Base-by-base conservation (phyloP, 1,284 basidiomycete species). In the Trametes polyzona region DNA sequence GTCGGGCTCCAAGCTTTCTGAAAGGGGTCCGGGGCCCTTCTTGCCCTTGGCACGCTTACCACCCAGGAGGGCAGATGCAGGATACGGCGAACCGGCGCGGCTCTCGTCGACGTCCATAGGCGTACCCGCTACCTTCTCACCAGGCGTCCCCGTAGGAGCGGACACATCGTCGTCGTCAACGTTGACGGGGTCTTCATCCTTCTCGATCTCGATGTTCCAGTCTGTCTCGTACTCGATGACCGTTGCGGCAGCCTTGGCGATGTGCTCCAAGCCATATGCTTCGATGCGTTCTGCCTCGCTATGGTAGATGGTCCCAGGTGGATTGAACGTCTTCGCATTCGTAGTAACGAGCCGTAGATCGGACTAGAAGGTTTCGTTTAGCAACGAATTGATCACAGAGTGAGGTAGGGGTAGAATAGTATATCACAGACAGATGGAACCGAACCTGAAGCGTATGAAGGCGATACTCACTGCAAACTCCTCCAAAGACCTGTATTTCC, bases 161-260 rank as follows among this genome's bases (percentile, higher is more conserved):
- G 52, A 48, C 7, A 16, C 33, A 16, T 55, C 53, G 27, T 71
- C 68, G 14, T 69, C 67, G 8, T 75, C 74, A 11, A 76, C 79
- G 23, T 81, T 79, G n/a, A 79, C 73, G 9, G 75, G 73, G 16
- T 84, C 81, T 23, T 87, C 87, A 43, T 90, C 88, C 39, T 79
- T 81, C 64, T 90, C 88, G n/a, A 88, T 76, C 55, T 90, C 88
- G 54, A 91, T 87, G 62, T 89, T 90, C 89, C 89, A 92, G 68
- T 92, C 87, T 0, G 86, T 83, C 72, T 91, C 89, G 68, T 86
- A 88, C 55, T 90, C 88, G 59, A 91, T 88, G 40, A 92, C 88
- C 16, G 82, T 87, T 0, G 81, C 74, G 1, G 87, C 77, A 0
- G 86, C 86, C 60, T 86, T 87, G 41, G 79, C 67, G 64, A 92